These are phyloP conservation scores for Corylus americana DNA, from an alignment of 306 rosid genomes.

Conservation along the genomic window DNA sequence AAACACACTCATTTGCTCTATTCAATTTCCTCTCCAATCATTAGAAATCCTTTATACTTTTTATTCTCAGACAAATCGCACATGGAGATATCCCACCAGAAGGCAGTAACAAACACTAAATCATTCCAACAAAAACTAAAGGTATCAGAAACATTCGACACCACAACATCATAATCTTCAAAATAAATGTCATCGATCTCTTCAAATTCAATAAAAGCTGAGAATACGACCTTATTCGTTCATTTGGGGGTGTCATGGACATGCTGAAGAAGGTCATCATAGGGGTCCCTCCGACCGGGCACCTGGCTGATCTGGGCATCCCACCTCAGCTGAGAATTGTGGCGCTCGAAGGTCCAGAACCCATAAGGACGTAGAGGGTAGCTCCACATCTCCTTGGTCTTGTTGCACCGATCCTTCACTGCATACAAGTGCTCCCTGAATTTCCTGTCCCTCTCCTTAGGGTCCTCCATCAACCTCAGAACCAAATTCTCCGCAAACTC, in stretches of 20 bases:
- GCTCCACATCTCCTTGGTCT: slow-evolving; percentile 94
- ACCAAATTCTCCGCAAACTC: slow-evolving; percentile 90
- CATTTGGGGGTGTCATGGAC: slow-evolving; percentile 40
- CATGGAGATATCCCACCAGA: background rate
- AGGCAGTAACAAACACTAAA: background rate
- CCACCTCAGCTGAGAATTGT: slow-evolving; percentile 84
- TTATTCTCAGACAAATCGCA: background rate
- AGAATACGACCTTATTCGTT: slow-evolving; percentile 31
- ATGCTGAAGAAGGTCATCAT: slow-evolving; percentile 75
- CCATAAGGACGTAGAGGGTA: slow-evolving; percentile 86
- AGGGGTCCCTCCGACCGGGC: slow-evolving; percentile 85
- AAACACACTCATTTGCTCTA: background rate
- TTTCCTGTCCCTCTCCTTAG: slow-evolving; percentile 83
- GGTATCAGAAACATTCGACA: background rate
- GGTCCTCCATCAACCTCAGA: slow-evolving; percentile 86
- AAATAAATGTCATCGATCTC: background rate
- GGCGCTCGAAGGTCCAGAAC: slow-evolving; percentile 97
- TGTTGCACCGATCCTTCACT: slow-evolving; percentile 54
- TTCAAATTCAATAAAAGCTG: background rate
- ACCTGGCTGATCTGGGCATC: slow-evolving; percentile 93
- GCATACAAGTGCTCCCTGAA: slow-evolving; percentile 72
- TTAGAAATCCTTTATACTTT: background rate
- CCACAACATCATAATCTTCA: background rate
- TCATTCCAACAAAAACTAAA: background rate
- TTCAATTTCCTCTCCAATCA: background rate